Evolutionary conservation across 331 rosid species (phyloP).

Genomic region (Stylosanthes scabra): DNA sequence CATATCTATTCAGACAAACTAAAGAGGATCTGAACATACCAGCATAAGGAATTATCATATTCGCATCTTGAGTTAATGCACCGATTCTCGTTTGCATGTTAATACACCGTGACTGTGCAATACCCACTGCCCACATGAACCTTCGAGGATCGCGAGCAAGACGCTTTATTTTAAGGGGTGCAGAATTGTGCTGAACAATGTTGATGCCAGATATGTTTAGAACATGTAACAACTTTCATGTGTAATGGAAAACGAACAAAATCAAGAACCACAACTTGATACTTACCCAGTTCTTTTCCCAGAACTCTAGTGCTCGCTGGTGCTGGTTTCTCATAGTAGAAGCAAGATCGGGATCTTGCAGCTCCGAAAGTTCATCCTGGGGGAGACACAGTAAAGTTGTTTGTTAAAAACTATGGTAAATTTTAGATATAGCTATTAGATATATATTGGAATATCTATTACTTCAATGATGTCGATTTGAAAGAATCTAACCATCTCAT

Average conservation of each 20-base stretch:
- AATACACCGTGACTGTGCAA: constrained; percentile 91
- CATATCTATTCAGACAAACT: constrained; percentile 24
- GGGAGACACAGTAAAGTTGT: constrained; percentile 16
- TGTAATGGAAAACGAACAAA: constrained; percentile 30
- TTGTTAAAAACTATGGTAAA: constrained; percentile 15
- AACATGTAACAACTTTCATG: background rate
- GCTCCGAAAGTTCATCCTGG: constrained; percentile 87
- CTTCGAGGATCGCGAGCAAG: constrained; percentile 83
- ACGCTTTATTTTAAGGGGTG: constrained; percentile 87
- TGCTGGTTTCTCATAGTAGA: constrained; percentile 74
- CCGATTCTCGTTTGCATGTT: constrained; percentile 83
- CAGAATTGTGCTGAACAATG: constrained; percentile 70
- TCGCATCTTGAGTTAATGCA: constrained; percentile 77
- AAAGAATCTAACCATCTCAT: constrained; percentile 20
- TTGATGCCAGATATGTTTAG: constrained; percentile 38
- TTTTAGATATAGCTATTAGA: background rate
- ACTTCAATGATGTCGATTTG: constrained; percentile 6
- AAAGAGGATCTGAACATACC: constrained; percentile 55
- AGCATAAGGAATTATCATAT: constrained; percentile 92
- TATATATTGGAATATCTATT: constrained; percentile 32
- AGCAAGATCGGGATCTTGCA: constrained; percentile 84
- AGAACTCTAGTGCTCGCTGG: constrained; percentile 69
- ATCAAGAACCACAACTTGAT: constrained; percentile 31
- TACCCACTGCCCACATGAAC: constrained; percentile 90
- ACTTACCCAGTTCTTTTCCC: constrained; percentile 91